Evolutionary conservation across 441 rosid species (phyloP).

Genomic region (Isatis lusitanica): DNA sequence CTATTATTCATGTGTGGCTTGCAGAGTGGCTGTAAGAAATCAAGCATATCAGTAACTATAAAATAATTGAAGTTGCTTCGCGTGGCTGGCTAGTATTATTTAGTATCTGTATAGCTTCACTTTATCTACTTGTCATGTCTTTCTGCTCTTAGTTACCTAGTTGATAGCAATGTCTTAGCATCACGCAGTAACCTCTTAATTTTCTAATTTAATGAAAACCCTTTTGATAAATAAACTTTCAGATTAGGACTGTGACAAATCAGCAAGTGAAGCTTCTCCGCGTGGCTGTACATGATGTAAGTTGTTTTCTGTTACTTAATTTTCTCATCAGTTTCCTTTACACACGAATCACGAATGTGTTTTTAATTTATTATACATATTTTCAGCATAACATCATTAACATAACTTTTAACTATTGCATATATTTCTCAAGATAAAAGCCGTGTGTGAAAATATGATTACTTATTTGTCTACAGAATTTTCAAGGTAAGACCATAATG

Average conservation of each 20-base stretch:
- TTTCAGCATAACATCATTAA: too few species aligned
- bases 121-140: neutral
- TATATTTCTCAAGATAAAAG: neutral
- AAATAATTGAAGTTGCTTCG: neutral
- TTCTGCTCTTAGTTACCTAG: neutral
- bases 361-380: neutral
- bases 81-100: neutral
- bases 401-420: neutral
- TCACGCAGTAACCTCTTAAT: neutral
- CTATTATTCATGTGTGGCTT: too few species aligned
- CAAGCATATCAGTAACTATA: too few species aligned
- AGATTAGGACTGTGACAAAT: conserved; percentile 61
- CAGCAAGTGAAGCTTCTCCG: conserved; percentile 64
- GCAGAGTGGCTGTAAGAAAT: too few species aligned
- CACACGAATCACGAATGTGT: neutral
- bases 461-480: neutral
- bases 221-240: neutral
- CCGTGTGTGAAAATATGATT: neutral
- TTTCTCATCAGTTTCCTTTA: neutral
- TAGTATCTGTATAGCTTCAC: neutral
- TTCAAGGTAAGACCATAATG: neutral
- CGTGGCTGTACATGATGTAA: conserved; percentile 76
- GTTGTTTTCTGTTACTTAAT: conserved; percentile 18
- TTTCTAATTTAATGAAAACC: neutral
- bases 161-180: neutral